Base-by-base conservation (phyloP, 192 early-diverging fungal species). In the Allomyces javanicus region DNA sequence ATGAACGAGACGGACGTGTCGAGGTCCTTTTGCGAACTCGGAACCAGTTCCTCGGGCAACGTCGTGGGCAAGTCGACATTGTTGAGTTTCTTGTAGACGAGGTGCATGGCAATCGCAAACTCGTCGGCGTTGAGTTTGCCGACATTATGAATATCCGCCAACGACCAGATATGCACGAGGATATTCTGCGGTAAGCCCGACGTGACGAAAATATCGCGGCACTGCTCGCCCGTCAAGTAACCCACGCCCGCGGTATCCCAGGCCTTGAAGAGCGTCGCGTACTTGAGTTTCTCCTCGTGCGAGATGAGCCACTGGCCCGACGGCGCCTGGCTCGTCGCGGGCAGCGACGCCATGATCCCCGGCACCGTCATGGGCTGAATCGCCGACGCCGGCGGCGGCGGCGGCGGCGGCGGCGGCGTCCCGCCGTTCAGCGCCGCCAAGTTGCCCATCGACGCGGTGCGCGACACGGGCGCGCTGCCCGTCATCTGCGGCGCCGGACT, bases 31-130 rank as follows among this genome's bases (percentile, higher is more conserved):
- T 58, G 50, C 50, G 88, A 88, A 17, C 90, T 87, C 17, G 95
- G 95, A 25, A 94, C 75, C 40, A 98, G 77, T 58, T 94, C 90
- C 10, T 83, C 74, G 7, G 95, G 93, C 44, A 98, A 70, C 6
- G 71, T 77, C 10, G 75, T 75, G 17, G 95, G 95, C 19, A 98
- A 73, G 66, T 87, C 87, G 24, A 81, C 76, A 9, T 91, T 91
- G 63, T 87, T 87, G 21, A 94, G 76, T 67, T 89, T 92, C 26
- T 87, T 75, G 79, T 95, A 90, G 45, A 96, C 87, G 21, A 98
- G 74, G 74, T 96, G 91, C 95, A 98, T 98, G 24, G 93, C 93
- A 11, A 96, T 89, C 44, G 91, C 86, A 71, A 98, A 98, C 73
- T 96, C 95, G 76, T 95, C 90, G 21, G 84, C 70, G 68, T 96